phyloP scores from a whole-genome alignment of 2,329 filamentous ascomycete species.

The Bipolaris zeicola region DNA sequence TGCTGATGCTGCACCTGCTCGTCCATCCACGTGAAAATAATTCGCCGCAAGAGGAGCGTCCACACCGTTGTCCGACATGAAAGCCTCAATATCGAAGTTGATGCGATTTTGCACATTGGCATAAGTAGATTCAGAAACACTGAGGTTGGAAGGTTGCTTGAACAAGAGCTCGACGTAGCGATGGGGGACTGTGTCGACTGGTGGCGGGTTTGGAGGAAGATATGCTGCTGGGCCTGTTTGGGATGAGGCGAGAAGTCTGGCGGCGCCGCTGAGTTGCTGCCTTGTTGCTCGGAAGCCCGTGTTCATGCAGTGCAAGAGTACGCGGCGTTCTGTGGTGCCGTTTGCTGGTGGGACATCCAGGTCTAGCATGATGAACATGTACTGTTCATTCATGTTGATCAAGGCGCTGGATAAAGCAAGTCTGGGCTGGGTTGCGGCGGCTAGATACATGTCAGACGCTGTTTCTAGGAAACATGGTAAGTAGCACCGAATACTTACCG shows the following conservation, averaged over 20 bases:
- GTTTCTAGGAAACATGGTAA: not conserved
- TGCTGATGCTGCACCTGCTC: conserved; percentile 18
- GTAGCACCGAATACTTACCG: conserved; percentile 18
- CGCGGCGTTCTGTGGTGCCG: conserved; percentile 33
- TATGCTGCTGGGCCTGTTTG: conserved; percentile 41
- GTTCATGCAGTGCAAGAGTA: conserved; percentile 42
- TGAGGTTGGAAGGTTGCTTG: conserved; percentile 34
- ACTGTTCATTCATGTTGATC: conserved; percentile 27
- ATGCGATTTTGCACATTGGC: conserved; percentile 28
- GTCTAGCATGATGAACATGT: conserved; percentile 46
- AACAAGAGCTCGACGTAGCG: conserved; percentile 46
- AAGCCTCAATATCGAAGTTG: conserved; percentile 37
- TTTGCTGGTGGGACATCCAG: conserved; percentile 40
- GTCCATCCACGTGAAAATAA: conserved; percentile 45
- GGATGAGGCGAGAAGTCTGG: conserved; percentile 34
- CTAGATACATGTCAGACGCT: conserved; percentile 23
- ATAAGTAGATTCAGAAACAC: conserved; percentile 31
- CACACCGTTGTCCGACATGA: conserved; percentile 33
- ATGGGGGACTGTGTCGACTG: conserved; percentile 41
- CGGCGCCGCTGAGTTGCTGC: conserved; percentile 27
- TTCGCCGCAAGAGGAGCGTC: conserved; percentile 40
- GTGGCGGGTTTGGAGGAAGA: conserved; percentile 40
- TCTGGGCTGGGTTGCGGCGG: conserved; percentile 34
- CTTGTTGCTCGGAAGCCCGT: conserved; percentile 43
- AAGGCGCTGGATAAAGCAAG: conserved; percentile 31